Evolutionary conservation across 305 asterid species (phyloP), one percentile per base, ranked within the genome.

Genomic region (Euphrasia arctica): DNA sequence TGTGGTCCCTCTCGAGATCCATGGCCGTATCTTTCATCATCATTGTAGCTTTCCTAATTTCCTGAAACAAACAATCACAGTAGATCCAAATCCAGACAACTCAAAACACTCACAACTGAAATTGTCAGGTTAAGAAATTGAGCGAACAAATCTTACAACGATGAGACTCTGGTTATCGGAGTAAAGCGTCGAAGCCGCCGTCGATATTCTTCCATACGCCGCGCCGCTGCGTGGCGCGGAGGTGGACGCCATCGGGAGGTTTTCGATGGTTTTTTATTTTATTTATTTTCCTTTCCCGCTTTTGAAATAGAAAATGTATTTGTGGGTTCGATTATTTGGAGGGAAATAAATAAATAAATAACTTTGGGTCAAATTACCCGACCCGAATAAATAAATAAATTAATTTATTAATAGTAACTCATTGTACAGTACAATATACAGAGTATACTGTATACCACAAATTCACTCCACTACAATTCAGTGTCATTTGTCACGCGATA

Each of bases 1-100:
- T 69, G 67, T 82, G 70, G 60, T 93, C 96, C 55, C 64, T 73
- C 82, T 90, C 97, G 28, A 84, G 76, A 68, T 82, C 88, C 43
- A 93, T 85, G 4, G 89, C 96, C 15, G 80, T 63, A 4, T 88
- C 96, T 74, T 79, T 90, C 90, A 90, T 83, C 84, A 74, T 68
- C 34, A 49, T 58, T 41, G 83, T 47, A 52, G 85, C 78, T 72
- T 70, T 87, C 78, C 94, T 81, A 55, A 93, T 87, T 63, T 90
- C 97, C 98, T 90, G n/a, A 68, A 64, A 64, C 45, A 60, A 34
- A 64, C 45, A 63, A 34, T 27, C 18, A 42, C 28, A 18, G 27
- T 64, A 55, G 67, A 66, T 22, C 15, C 54, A 0, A 18, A 25
- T 52, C 10, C 9, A 63, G 54, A 68, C 4, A 29, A 65, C 54